Base-by-base conservation (phyloP, 1,284 basidiomycete species). In the Naganishia sp. region DNA sequence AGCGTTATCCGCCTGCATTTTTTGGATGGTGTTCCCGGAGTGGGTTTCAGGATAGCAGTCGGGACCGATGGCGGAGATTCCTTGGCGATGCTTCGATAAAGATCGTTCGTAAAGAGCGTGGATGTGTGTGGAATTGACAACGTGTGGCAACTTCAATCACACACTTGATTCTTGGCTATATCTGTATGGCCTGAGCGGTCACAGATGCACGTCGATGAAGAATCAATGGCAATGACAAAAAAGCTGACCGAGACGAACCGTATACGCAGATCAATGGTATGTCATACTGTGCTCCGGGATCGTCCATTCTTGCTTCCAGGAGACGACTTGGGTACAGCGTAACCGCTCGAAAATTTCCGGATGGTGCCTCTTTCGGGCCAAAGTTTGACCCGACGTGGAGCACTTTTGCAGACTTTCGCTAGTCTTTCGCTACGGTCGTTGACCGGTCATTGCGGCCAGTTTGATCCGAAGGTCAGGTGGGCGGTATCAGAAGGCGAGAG, bases 1-100 rank as follows among this genome's bases (percentile, higher is more conserved):
- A 51, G 58, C 58, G 39, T 43, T 61, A 46, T 61, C 58, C 58
- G 58, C 58, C 35, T 61, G 58, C 58, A 61, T 61, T 21, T 6
- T 41, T 51, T 7, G 17, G 18, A 18, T 46, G 31, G 21, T 18
- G 28, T 23, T 39, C 31, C 4, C n/a, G 42, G 15, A 18, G 13
- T 31, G 55, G 28, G 42, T 42, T 57, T 57, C 2, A 43, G 31
- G 25, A 39, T 39, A 39, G 35, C 4, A 4, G 35, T 39, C 35
- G 35, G 35, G 35, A 39, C 3, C 35, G 13, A 39, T 9, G 35
- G 35, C 35, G 35, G 35, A 39, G 28, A 28, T 28, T 28, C 28
- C 28, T 39, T 39, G 35, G 7, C 35, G 35, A 39, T 10, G 35
- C 35, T 13, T 39, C 35, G 35, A 39, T 39, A 39, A 39, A 39